Conservation (phyloP, 148 eudicot genomes). For the Vaccinium vitisidaea region DNA sequence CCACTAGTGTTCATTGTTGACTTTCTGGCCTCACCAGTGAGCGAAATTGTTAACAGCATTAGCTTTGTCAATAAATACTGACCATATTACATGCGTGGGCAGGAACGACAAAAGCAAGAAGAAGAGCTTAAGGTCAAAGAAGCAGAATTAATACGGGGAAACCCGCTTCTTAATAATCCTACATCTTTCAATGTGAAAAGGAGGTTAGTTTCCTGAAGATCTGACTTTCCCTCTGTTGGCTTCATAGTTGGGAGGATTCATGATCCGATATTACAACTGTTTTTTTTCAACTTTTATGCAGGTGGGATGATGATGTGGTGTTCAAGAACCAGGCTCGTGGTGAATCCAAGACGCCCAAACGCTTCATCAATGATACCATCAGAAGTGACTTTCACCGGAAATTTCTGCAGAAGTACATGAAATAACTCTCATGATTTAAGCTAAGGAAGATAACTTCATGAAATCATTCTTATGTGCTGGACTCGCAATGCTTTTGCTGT, state of each 20-base stretch:
- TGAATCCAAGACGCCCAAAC: slow-evolving; percentile 77
- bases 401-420: slow-evolving; percentile 95
- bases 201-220: slow-evolving; percentile 47
- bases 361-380: slow-evolving; percentile 95
- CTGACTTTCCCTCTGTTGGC: neutral
- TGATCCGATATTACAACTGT: neutral
- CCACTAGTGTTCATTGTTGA: neutral
- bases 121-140: slow-evolving; percentile 89
- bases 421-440: slow-evolving; percentile 27
- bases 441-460: neutral
- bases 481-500: neutral
- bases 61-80: neutral
- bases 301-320: slow-evolving; percentile 99
- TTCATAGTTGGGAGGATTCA: neutral
- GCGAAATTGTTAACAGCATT: neutral
- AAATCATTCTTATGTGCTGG: neutral
- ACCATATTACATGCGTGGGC: slow-evolving; percentile 3
- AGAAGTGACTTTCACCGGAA: slow-evolving; percentile 91
- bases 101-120: slow-evolving; percentile 76
- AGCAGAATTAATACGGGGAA: slow-evolving; percentile 85
- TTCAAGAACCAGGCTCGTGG: slow-evolving; percentile 99
- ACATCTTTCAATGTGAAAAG: slow-evolving; percentile 87
- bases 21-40: neutral
- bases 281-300: slow-evolving; percentile 24
- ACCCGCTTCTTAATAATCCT: slow-evolving; percentile 75